Conservation (phyloP, 352 stramenopile genomes). For the Thraustotheca clavata region DNA sequence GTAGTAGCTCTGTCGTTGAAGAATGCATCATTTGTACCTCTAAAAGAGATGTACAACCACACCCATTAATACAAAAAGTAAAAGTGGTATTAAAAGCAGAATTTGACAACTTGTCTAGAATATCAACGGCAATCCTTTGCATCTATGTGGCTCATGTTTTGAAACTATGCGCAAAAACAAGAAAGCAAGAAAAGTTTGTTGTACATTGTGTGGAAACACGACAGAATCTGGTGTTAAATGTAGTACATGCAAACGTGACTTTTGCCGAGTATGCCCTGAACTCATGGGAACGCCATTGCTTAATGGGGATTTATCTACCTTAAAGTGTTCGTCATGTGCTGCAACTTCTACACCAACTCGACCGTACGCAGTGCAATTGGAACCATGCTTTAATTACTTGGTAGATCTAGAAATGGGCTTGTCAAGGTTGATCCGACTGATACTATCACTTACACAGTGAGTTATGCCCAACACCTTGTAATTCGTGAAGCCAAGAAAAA, state of each 20-base stretch:
- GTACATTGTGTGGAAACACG: neutral
- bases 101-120: neutral
- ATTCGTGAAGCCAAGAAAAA: neutral
- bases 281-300: neutral
- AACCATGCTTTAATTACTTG: neutral
- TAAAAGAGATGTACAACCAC: neutral
- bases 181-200: neutral
- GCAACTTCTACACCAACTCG: neutral
- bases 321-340: neutral
- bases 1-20: no score
- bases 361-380: neutral
- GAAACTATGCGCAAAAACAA: neutral
- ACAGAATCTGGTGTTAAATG: neutral
- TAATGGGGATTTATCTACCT: neutral
- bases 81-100: neutral
- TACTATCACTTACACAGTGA: neutral
- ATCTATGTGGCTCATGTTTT: neutral
- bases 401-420: neutral
- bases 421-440: conserved; percentile 6
- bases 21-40: neutral
- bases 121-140: neutral
- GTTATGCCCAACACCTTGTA: conserved; percentile 1
- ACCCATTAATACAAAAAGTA: neutral
- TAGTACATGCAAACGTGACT: neutral
- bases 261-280: neutral